Percentiles rank a stretch among this genome's conserved stretches.
Conservation (phyloP, 75 land plant species). For the Sequoiadendron giganteum region DNA sequence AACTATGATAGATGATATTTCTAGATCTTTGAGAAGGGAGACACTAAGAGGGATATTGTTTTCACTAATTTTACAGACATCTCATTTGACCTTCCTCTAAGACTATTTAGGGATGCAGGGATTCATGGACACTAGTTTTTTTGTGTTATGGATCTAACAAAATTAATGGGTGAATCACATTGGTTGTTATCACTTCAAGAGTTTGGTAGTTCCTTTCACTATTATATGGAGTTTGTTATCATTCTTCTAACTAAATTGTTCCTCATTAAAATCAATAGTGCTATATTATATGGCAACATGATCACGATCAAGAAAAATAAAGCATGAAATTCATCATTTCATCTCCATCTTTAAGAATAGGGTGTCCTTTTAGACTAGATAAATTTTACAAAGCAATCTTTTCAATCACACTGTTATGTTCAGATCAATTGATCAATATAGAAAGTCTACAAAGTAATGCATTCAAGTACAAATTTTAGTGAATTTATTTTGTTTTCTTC, state of each 20-base stretch:
- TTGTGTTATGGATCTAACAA: slow-evolving; percentile 74
- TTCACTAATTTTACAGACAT: slow-evolving; percentile 86
- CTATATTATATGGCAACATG: slow-evolving; percentile 58
- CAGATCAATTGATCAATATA: neutral
- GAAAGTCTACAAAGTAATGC: neutral
- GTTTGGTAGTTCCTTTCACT: slow-evolving; percentile 54
- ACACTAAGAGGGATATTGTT: slow-evolving; percentile 81
- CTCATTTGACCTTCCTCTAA: slow-evolving; percentile 90
- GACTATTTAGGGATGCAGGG: slow-evolving; percentile 60
- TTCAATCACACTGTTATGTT: neutral
- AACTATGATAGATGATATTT: slow-evolving; percentile 17
- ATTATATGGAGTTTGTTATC: slow-evolving; percentile 71
- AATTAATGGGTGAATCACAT: slow-evolving; percentile 47
- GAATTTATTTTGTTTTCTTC: neutral
- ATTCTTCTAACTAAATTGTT: slow-evolving; percentile 79
- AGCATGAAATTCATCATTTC: slow-evolving; percentile 81
- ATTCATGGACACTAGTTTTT: slow-evolving; percentile 85
- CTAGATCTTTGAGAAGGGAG: slow-evolving; percentile 46
- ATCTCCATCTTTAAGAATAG: slow-evolving; percentile 10
- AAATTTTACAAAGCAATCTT: neutral
- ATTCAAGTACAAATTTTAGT: neutral
- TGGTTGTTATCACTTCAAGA: slow-evolving; percentile 38
- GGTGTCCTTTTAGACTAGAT: neutral
- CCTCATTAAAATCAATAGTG: slow-evolving; percentile 94
- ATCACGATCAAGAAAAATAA: slow-evolving; percentile 64